Base-by-base conservation (phyloP, 1,284 basidiomycete genomes). In the Leccinum fallax region DNA sequence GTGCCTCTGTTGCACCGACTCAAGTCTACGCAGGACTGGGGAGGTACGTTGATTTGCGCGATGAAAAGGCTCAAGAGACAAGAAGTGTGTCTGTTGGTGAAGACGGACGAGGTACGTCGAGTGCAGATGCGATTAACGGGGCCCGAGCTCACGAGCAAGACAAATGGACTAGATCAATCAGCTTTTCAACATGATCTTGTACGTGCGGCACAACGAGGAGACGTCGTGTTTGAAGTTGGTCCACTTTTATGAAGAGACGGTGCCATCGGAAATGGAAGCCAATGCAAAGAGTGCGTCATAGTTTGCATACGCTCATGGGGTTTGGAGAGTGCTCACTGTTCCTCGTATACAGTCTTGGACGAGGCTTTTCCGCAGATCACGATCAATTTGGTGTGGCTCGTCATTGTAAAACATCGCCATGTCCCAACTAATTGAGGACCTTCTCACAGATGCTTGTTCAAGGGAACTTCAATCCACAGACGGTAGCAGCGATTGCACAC, bases 221-320 rank as follows among this genome's bases (percentile, higher is more conserved):
- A 89, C 89, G 0, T 82, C 86, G 0, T 81, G 82, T 65, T 68
- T 90, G 63, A 89, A 88, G 74, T 80, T 91, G 34, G 80, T 88
- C 1, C 87, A 90, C 68, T 89, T 89, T 67, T 80, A 81, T 61
- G 79, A 83, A 51, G 82, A 78, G 1, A 63, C 21, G 0, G 74
- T 83, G 19, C 86, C 86, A 4, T 83, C 83, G 0, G 85, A 87
- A 67, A 73, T 88, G 66, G 86, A 86, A 70, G 84, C 85, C 6
- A 88, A 87, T 67, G 79, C 81, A 43, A 86, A 83, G 71, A 86
- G 86, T 85, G 69, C 16, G 63, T 66, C 40, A 59, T 9, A 21
- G 28, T 53, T 5, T 38, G 26, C n/a, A 28, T 52, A 52, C 2
- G 4, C 8, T 26, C 26, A 30, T 28, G n/a, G 51, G 10, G 26